phyloP scores from a whole-genome alignment of 257 asterid species.

The Rauvolfia tetraphylla region DNA sequence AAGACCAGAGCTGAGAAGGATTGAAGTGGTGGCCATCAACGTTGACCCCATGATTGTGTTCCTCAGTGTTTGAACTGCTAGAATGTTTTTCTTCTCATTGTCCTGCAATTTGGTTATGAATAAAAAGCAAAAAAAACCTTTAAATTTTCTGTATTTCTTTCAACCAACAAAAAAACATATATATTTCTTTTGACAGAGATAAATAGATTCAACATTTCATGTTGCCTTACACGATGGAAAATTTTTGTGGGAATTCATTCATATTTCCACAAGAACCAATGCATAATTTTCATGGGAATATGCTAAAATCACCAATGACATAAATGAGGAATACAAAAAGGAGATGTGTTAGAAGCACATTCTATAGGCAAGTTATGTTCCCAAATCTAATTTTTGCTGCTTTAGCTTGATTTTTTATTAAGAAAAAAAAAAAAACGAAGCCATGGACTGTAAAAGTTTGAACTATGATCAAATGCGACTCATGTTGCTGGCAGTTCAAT shows the following conservation, averaged over 20 bases:
- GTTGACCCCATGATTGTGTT: conserved; percentile 93
- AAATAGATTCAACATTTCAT: neutral
- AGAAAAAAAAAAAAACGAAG: too few relatives aligned
- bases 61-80: conserved; percentile 80
- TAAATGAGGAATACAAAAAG: too few relatives aligned
- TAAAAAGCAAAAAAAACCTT: neutral
- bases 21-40: conserved; percentile 89
- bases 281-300: neutral
- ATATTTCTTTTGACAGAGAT: neutral
- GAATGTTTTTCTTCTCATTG: conserved; percentile 85
- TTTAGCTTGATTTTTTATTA: too few relatives aligned
- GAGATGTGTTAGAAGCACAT: too few relatives aligned
- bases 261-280: conserved; percentile 2
- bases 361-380: too few relatives aligned
- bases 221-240: conserved; percentile 12
- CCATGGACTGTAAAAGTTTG: too few relatives aligned
- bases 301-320: neutral
- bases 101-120: conserved; percentile 53
- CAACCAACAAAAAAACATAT: neutral
- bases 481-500: too few relatives aligned
- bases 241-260: neutral
- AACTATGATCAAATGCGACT: too few relatives aligned
- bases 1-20: conserved; percentile 72
- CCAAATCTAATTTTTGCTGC: too few relatives aligned
- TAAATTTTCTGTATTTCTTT: neutral